Conservation (phyloP, 2,329 filamentous ascomycete genomes). For the Penicillium sp. region DNA sequence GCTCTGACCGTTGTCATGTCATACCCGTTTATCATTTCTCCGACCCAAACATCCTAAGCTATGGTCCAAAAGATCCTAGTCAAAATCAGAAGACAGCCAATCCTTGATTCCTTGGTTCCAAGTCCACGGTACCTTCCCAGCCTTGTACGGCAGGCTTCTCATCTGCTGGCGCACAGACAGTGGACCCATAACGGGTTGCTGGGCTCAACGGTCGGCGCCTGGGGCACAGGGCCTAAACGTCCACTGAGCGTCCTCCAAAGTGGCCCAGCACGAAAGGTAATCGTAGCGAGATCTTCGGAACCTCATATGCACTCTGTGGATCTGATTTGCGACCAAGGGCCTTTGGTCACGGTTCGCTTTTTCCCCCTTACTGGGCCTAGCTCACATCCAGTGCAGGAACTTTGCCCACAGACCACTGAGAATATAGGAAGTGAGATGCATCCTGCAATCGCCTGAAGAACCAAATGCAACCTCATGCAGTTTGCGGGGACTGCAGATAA, state of each 20-base stretch:
- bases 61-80: neutral
- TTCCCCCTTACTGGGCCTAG: neutral
- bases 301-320: conserved; percentile 7
- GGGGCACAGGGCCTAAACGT: conserved; percentile 9
- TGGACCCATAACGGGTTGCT: conserved; percentile 17
- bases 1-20: conserved; percentile 17
- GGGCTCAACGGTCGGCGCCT: conserved; percentile 19
- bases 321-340: conserved; percentile 4
- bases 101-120: conserved; percentile 1
- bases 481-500: neutral
- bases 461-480: conserved; percentile 4
- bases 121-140: conserved; percentile 9
- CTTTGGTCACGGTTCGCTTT: neutral
- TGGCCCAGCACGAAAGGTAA: conserved; percentile 13
- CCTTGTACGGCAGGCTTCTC: neutral
- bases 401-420: neutral
- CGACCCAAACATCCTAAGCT: neutral
- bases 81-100: neutral
- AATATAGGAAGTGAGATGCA: neutral
- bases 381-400: neutral
- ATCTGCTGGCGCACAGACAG: conserved; percentile 16
- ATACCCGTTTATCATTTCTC: conserved; percentile 9
- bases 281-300: conserved; percentile 19
- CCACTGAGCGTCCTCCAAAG: conserved; percentile 2
- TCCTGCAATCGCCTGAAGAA: conserved; percentile 1